Evolutionary conservation across 345 rosid species (phyloP).

Genomic region (Angophora floribunda): DNA sequence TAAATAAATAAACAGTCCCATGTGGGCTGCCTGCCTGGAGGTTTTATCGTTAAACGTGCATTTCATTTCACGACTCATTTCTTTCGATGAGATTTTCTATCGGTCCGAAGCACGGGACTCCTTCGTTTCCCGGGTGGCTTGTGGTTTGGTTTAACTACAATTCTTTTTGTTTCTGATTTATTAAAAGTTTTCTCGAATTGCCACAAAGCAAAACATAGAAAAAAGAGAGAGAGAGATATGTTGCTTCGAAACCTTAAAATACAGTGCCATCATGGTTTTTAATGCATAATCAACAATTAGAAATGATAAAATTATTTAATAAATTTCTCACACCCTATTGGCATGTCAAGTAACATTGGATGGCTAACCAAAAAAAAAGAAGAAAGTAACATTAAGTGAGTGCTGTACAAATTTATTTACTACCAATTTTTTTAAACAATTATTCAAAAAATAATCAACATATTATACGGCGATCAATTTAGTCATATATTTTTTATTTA

Average conservation of each 20-base stretch:
- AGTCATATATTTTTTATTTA: no score
- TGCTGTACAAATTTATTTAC: no score
- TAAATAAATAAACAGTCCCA: neutral
- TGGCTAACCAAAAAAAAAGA: no score
- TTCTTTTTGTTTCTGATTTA: neutral
- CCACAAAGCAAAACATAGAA: neutral
- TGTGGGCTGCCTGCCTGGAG: neutral
- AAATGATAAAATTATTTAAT: no score
- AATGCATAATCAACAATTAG: neutral
- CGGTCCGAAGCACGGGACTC: neutral
- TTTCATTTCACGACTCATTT: neutral
- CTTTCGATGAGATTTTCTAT: neutral
- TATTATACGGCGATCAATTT: accelerated
- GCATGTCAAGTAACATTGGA: neutral
- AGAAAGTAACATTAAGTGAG: no score
- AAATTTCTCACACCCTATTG: neutral
- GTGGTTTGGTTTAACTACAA: neutral
- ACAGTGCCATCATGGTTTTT: neutral
- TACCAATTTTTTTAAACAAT: neutral
- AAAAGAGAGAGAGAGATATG: neutral
- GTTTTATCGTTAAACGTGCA: neutral
- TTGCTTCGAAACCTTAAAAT: neutral
- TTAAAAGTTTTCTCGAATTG: neutral
- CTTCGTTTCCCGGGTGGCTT: neutral
- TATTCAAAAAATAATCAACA: accelerated